Evolutionary conservation across 2,329 filamentous ascomycete species (phyloP).

Genomic region (Claviceps sp.): DNA sequence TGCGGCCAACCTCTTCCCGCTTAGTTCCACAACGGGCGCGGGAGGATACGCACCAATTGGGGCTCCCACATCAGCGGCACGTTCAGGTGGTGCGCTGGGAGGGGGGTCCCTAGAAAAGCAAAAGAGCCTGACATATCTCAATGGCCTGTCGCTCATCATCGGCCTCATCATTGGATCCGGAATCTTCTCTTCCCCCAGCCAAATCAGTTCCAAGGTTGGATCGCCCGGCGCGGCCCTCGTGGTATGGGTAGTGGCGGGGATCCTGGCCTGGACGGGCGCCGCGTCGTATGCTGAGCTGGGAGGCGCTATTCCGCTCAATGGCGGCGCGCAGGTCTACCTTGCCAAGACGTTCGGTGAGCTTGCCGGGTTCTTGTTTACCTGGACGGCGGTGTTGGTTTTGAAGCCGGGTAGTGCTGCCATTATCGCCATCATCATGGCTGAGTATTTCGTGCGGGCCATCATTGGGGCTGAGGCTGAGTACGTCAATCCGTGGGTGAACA

Average conservation of each 20-base stretch:
- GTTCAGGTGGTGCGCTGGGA: conserved; percentile 38
- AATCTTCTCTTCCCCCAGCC: conserved; percentile 88
- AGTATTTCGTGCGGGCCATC: conserved; percentile 82
- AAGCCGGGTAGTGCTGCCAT: conserved; percentile 92
- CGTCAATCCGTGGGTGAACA: conserved; percentile 79
- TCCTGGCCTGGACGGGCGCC: conserved; percentile 91
- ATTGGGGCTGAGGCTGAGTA: conserved; percentile 77
- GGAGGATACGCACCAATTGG: conserved; percentile 77
- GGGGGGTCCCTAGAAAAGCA: conserved; percentile 82
- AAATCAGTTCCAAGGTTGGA: conserved; percentile 83
- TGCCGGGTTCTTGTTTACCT: conserved; percentile 87
- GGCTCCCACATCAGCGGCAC: conserved; percentile 47
- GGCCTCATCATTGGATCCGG: conserved; percentile 92
- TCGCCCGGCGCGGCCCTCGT: conserved; percentile 81
- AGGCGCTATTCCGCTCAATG: conserved; percentile 89
- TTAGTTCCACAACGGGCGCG: conserved; percentile 64
- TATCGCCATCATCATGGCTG: conserved; percentile 93
- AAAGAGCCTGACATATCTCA: conserved; percentile 90
- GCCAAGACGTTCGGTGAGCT: conserved; percentile 94
- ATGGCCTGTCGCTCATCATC: conserved; percentile 81
- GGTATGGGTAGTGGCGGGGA: conserved; percentile 84
- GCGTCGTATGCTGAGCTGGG: conserved; percentile 92
- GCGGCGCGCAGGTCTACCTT: conserved; percentile 85
- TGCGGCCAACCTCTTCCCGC: conserved; percentile 78
- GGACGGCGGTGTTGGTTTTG: conserved; percentile 86